Percentiles rank a stretch among this genome's conserved stretches.
These are phyloP conservation scores for Fusarium caatingaense DNA, from an alignment of 2,329 filamentous ascomycete genomes.

Conservation along the genomic window DNA sequence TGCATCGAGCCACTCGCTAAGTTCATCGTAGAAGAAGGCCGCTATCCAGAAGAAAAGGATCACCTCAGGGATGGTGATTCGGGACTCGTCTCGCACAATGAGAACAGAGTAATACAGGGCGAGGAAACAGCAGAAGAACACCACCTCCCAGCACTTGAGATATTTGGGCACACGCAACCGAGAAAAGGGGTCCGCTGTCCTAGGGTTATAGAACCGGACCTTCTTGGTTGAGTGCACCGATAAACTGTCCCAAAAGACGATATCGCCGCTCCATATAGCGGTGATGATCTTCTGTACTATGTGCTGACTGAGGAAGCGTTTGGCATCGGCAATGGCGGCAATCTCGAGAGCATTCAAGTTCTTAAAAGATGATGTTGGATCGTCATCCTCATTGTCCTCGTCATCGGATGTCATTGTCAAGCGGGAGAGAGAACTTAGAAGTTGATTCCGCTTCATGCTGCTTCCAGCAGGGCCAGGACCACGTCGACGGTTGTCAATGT, in stretches of 20 bases:
- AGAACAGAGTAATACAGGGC: slow-evolving; percentile 88
- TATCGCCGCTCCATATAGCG: slow-evolving; percentile 86
- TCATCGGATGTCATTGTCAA: slow-evolving; percentile 58
- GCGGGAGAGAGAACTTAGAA: slow-evolving; percentile 66
- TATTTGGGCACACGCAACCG: slow-evolving; percentile 84
- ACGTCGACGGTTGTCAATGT: slow-evolving; percentile 39
- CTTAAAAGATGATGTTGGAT: slow-evolving; percentile 78
- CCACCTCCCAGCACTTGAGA: slow-evolving; percentile 83
- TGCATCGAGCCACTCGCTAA: slow-evolving; percentile 86
- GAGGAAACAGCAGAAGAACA: slow-evolving; percentile 83
- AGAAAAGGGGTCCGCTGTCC: slow-evolving; percentile 77
- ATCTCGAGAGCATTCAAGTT: slow-evolving; percentile 89
- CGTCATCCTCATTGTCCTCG: slow-evolving; percentile 58
- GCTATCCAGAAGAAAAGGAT: slow-evolving; percentile 87
- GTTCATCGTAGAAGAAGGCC: slow-evolving; percentile 88
- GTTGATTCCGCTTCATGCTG: slow-evolving; percentile 58
- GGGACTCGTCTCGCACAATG: slow-evolving; percentile 74
- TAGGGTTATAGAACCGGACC: slow-evolving; percentile 78
- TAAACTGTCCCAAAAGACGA: slow-evolving; percentile 88
- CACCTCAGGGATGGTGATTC: slow-evolving; percentile 76
- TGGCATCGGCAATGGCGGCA: slow-evolving; percentile 82
- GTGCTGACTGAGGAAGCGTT: slow-evolving; percentile 84
- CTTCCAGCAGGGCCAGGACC: slow-evolving; percentile 51
- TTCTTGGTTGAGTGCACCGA: slow-evolving; percentile 78
- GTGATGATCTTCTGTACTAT: slow-evolving; percentile 86